Evolutionary conservation across 768 basidiomycete genomes (phyloP).

Genomic region (Bullera alba): DNA sequence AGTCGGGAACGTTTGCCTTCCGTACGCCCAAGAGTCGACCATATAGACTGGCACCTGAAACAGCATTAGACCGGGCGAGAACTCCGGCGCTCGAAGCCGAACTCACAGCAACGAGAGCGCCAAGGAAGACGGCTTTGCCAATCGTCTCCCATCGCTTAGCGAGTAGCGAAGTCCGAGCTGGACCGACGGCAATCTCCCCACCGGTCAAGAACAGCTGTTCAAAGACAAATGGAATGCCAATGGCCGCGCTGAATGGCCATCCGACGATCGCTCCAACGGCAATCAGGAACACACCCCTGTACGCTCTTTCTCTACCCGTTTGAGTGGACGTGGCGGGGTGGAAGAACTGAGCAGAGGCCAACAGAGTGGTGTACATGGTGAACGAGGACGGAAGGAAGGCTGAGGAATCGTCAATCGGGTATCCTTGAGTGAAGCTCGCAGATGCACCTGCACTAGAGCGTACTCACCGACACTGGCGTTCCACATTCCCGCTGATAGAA

Average conservation of each 20-base stretch:
- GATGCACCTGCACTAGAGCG: not conserved
- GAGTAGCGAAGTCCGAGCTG: slow-evolving; percentile 20
- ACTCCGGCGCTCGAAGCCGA: not conserved
- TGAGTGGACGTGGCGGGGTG: slow-evolving; percentile 46
- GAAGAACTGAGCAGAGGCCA: slow-evolving; percentile 63
- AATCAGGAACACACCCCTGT: slow-evolving; percentile 60
- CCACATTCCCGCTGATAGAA: slow-evolving; percentile 92
- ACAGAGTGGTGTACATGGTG: slow-evolving; percentile 77
- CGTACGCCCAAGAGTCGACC: slow-evolving; percentile 82
- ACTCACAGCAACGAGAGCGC: slow-evolving; percentile 30
- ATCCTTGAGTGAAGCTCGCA: not conserved
- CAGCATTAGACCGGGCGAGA: slow-evolving; percentile 25
- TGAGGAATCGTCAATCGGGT: slow-evolving; percentile 42
- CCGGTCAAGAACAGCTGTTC: slow-evolving; percentile 81
- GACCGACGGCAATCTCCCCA: slow-evolving; percentile 50
- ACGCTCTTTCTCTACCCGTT: slow-evolving; percentile 57
- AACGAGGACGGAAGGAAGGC: slow-evolving; percentile 94
- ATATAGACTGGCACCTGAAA: slow-evolving; percentile 72
- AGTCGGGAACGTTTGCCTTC: slow-evolving; percentile 67
- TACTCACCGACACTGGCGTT: slow-evolving; percentile 70
- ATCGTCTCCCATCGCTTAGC: slow-evolving; percentile 26
- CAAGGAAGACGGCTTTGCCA: slow-evolving; percentile 14
- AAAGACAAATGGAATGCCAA: slow-evolving; percentile 78
- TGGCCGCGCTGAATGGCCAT: slow-evolving; percentile 90
- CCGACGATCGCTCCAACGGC: slow-evolving; percentile 81